Evolutionary conservation across 2,329 filamentous ascomycete species (phyloP), one percentile per base, ranked within the genome.

Genomic region (Hymenoscyphus linearis): DNA sequence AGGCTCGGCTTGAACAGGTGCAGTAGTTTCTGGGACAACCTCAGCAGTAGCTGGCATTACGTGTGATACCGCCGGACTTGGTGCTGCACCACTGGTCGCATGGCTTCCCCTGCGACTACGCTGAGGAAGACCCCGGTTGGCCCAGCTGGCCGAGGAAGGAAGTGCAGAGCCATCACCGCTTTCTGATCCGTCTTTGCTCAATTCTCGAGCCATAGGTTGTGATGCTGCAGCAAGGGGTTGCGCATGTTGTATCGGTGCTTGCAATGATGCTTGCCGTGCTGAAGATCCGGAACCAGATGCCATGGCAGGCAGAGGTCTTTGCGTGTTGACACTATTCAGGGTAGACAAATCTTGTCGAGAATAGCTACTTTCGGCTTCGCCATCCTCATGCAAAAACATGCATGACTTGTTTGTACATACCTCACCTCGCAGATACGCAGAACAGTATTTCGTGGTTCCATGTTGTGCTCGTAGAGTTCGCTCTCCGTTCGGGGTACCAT

Each of bases 371-470:
- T 95, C 93, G 69, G 97, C 95, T 72, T 99, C 95, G n/a, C 95
- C 96, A 44, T 95, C 90, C 76, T 99, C 96, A 72, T 99, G 95
- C 57, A 99, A 77, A 75, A 99, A 99, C 85, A 97, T 99, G 79
- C 95, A 99, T 65, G 95, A 93, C 57, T 93, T 87, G 71, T 99
- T 99, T 60, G 90, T 92, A 76, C 95, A 99, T 67, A 88, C 89
- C 75, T 99, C 95, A 67, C 96, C 92, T 61, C 96, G 89, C 18
- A 99, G 81, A 80, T 96, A 99, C 3, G 95, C 93, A 0, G 95
- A 99, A 75, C 95, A 99, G 75, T 99, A 99, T 74, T 99, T 99
- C 4, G 95, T 99, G 0, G 95, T 99, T 26, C 95, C 95, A 58
- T 86, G 76, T 71, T 86, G 87, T 3, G 85, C 93, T 79, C 91